Evolutionary conservation across 768 basidiomycete species (phyloP).

Genomic region (Agrocybe praecox): DNA sequence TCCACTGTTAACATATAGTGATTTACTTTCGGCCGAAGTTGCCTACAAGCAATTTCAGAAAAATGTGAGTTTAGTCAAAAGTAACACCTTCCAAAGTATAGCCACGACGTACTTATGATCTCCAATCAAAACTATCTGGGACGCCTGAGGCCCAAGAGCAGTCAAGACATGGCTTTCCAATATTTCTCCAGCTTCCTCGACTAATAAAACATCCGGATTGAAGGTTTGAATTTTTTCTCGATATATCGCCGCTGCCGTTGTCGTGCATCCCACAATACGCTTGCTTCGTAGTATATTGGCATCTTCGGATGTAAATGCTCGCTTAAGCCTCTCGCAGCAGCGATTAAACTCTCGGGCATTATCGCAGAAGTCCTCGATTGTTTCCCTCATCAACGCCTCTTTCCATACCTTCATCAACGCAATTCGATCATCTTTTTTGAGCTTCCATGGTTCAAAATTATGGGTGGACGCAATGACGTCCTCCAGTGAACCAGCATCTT

Average conservation of each 20-base stretch:
- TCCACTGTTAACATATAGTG: constrained; percentile 67
- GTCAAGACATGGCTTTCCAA: constrained; percentile 69
- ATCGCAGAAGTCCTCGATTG: neutral
- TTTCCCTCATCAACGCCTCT: constrained; percentile 3
- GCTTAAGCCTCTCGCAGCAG: constrained; percentile 5
- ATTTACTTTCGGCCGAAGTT: constrained; percentile 74
- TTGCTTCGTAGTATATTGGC: constrained; percentile 41
- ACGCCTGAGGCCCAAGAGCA: constrained; percentile 45
- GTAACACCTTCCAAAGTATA: neutral
- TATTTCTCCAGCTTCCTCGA: constrained; percentile 78
- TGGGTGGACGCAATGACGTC: neutral
- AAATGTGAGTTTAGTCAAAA: neutral
- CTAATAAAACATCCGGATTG: constrained; percentile 55
- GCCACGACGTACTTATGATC: constrained; percentile 62
- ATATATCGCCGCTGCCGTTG: constrained; percentile 70
- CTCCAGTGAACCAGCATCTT: constrained; percentile 36
- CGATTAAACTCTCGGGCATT: constrained; percentile 8
- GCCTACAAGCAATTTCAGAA: constrained; percentile 36
- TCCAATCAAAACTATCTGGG: constrained; percentile 67
- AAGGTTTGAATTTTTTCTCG: constrained; percentile 45
- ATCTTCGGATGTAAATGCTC: constrained; percentile 18
- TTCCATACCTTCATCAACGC: neutral
- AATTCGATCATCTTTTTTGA: neutral
- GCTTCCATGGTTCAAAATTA: constrained; percentile 16
- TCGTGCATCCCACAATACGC: constrained; percentile 68